A percentile compares a stretch with the other conserved stretches of the same genome.
Evolutionary conservation across 2,329 filamentous ascomycete species (phyloP).

Genomic region (Diplocarpon rosae): DNA sequence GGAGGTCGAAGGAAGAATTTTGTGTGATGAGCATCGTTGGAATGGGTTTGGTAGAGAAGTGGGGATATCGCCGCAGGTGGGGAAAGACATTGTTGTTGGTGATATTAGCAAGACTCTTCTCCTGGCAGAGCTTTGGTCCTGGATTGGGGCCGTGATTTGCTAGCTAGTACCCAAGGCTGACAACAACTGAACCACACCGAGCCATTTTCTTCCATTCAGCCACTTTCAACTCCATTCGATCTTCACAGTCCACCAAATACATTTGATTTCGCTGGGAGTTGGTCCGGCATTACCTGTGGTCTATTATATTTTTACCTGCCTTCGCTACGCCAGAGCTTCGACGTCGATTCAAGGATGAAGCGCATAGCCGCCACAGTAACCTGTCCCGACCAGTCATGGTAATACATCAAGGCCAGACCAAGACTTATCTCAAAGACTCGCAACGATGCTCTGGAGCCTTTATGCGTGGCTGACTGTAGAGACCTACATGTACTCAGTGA

Average conservation of each 20-base stretch:
- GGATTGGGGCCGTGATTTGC: no score
- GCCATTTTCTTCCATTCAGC: no score
- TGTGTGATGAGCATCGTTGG: conserved; percentile 10
- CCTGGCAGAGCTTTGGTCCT: neutral
- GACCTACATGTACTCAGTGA: neutral
- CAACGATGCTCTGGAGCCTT: no score
- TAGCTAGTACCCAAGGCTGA: no score
- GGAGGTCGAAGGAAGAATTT: conserved; percentile 8
- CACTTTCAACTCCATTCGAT: no score
- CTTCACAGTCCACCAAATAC: no score
- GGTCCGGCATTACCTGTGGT: neutral
- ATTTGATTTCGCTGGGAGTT: neutral
- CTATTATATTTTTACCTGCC: no score
- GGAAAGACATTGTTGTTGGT: conserved; percentile 2
- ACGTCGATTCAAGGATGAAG: neutral
- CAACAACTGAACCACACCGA: neutral
- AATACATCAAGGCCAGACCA: neutral
- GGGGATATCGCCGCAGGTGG: conserved; percentile 10
- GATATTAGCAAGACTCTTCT: neutral
- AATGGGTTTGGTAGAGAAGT: neutral
- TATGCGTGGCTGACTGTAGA: no score
- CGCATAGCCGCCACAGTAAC: neutral
- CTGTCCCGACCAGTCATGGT: neutral
- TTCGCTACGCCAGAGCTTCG: neutral
- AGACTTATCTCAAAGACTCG: neutral